These are phyloP conservation scores for Sedum album DNA, from an alignment of 164 flowering plant genomes.

Conservation along the genomic window DNA sequence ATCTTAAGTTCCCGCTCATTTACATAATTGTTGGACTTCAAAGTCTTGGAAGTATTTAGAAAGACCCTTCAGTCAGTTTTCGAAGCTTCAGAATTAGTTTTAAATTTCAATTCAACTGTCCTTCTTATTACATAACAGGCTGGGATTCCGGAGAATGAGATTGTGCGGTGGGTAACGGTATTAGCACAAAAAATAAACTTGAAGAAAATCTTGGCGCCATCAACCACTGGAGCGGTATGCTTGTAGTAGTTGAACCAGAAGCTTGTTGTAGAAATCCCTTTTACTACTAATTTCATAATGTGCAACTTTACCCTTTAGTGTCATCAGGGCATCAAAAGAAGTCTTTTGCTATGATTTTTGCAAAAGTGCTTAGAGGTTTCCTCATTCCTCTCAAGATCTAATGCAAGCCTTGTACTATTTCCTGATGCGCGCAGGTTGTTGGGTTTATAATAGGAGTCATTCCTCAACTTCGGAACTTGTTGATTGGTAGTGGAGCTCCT, in stretches of 20 bases:
- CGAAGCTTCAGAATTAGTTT: too few species aligned
- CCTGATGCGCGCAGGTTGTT: too few species aligned
- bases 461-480: too few species aligned
- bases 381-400: too few species aligned
- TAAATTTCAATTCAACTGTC: too few species aligned
- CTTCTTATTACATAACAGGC: neutral
- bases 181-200: slow-evolving; percentile 9
- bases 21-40: too few species aligned
- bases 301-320: neutral
- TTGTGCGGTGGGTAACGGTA: slow-evolving; percentile 7
- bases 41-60: too few species aligned
- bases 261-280: neutral
- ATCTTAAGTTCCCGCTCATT: neutral
- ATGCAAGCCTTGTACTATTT: too few species aligned
- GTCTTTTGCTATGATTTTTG: neutral
- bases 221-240: slow-evolving; percentile 29
- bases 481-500: too few species aligned
- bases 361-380: neutral
- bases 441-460: too few species aligned
- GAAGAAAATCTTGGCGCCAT: slow-evolving; percentile 31
- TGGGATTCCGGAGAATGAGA: neutral
- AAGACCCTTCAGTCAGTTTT: too few species aligned
- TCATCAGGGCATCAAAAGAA: neutral
- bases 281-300: neutral
- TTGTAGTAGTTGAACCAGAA: neutral